Evolutionary conservation across 208 protist species (phyloP), one percentile per base, ranked within the genome.

Genomic region (Trypanosoma mega): DNA sequence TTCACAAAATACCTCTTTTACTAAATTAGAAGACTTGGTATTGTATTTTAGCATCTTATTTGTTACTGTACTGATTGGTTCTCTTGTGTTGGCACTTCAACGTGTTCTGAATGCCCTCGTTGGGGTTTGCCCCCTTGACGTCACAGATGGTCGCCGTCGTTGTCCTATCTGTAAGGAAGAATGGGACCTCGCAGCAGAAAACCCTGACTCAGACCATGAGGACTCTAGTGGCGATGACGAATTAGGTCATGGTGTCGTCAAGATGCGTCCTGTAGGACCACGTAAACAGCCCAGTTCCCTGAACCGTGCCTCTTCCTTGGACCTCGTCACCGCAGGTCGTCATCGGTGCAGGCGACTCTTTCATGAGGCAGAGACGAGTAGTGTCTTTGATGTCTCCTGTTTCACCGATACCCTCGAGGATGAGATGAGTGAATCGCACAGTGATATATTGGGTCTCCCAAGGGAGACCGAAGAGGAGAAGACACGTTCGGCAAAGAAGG

Each of bases 161-260:
- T 89, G 78, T 46, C 82, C 82, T 16, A 59, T 89, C 2, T 89
- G 82, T 48, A 73, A 75, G 2, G 72, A 82, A 57, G 51, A 79
- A 45, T 72, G 78, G 53, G 63, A 72, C 39, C 39, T 56, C 5
- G 65, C 68, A 16, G 63, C 68, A 37, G 58, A 39, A 16, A 12
- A 39, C 8, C 34, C 34, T 6, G 34, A 39, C 34, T 39, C 12
- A 6, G 12, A 12, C 34, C 6, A 12, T 39, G 34, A 39, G 8
- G 34, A 39, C 8, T 6, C 8, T 6, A 39, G 34, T 12, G 12
- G 34, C 34, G 34, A 39, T 12, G 34, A 39, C 8, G 34, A 39
- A 39, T 12, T 39, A 12, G 12, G 34, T 12, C 6, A 12, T 39
- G 34, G 34, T 12, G 34, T 39, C 34, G 34, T 12, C 12, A 6